Evolutionary conservation across 331 rosid genomes (phyloP), one percentile per base, ranked within the genome.

Genomic region (Quercus tomentella): DNA sequence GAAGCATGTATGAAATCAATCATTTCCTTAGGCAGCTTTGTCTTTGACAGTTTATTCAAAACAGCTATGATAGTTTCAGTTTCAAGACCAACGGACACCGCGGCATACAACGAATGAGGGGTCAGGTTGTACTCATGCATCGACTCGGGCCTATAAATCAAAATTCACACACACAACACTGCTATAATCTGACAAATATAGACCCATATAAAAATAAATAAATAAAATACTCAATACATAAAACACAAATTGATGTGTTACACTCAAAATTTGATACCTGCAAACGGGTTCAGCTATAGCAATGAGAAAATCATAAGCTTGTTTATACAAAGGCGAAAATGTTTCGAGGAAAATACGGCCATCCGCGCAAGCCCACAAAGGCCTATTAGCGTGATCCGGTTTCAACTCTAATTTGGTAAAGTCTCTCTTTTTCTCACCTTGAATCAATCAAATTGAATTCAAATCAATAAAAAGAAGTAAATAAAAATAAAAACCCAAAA

Each of bases 211-310:
- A 2, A 54, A 22, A 1, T 0, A 35, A 7, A 35, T 26, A 4
- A 28, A 43, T 0, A 0, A 2, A 8, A 41, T 7, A 70, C 54
- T 30, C 74, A 22, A 1, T 10, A 33, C 21, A 17, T 9, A 28
- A 23, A 17, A 2, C 28, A 20, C 45, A 22, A 15, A 49, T 43
- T 61, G 45, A 56, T 62, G 45, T 20, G 20, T 4, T 5, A 56
- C 16, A 54, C 35, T 33, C 5, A 51, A 76, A 76, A 17, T 11
- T 15, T 60, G 61, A 43, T 83, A 94, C 97, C 97, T 89, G 92
- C 97, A 94, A 84, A 94, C 98, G 20, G 96, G 98, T 79, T 94
- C 97, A 0, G 96, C 97, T 21, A 92, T 92, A 78, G 96, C 98
- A 54, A 94, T 94, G 67, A 94, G 96, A 58, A 94, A 94, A 84